Conservation (phyloP, 148 eudicot species). For the Chenopodium quinoa region DNA sequence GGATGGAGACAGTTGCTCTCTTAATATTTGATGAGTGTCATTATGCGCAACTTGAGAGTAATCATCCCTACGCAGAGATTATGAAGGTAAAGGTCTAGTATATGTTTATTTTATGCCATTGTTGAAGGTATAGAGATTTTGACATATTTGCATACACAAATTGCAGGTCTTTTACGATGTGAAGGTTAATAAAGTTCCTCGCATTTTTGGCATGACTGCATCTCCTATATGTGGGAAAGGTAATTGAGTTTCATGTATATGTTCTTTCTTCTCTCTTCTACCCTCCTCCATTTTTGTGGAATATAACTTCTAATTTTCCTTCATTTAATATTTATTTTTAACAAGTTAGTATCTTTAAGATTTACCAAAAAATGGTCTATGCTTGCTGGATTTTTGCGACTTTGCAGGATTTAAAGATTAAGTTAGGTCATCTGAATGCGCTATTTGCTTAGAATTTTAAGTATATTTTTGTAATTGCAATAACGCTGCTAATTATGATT, state of each 20-base stretch:
- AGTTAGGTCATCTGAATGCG: too few relatives aligned
- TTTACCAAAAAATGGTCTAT: background rate
- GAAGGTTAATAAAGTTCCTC: slow-evolving; percentile 53
- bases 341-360: background rate
- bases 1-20: slow-evolving; percentile 74
- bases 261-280: background rate
- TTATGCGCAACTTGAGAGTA: slow-evolving; percentile 85
- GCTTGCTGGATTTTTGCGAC: background rate
- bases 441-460: too few relatives aligned
- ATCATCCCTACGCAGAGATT: slow-evolving; percentile 95
- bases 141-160: background rate
- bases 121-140: background rate
- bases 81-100: slow-evolving; percentile 65
- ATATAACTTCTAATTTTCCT: background rate
- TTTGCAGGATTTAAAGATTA: background rate
- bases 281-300: background rate
- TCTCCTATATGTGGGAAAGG: slow-evolving; percentile 93
- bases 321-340: background rate
- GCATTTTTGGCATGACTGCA: slow-evolving; percentile 99
- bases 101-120: background rate
- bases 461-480: too few relatives aligned
- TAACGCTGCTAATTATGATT: background rate
- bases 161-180: slow-evolving; percentile 73
- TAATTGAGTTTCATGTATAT: slow-evolving; percentile 23
- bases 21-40: slow-evolving; percentile 98